Base-by-base conservation (phyloP, 1,139 yeast genomes). In the Debaryomyces udenii region DNA sequence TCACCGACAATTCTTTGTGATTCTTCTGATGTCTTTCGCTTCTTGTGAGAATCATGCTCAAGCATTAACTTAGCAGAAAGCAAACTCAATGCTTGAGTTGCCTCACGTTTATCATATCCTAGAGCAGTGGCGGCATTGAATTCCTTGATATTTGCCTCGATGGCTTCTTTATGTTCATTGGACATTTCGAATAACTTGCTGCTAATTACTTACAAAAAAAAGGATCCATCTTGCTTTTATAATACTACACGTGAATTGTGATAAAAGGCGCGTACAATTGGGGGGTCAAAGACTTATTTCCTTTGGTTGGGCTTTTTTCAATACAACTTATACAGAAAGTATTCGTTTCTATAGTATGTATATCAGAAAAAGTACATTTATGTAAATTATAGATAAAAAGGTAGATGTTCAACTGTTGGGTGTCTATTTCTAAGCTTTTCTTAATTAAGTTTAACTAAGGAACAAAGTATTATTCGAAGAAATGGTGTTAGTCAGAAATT, bases 31-130 rank as follows among this genome's bases (percentile, higher is more conserved):
- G 53, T 30, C 34, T 47, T 50, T 16, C 59, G 36, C 17, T 27
- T 39, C 2, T 41, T 39, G 2, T 31, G 40, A 13, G 46, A 44
- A 38, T 62, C 58, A 34, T 52, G 56, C 31, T 56, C 58, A 11
- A 64, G 45, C 17, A 65, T 27, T 13, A 50, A 41, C 38, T 56
- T 55, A 3, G 61, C 49, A 35, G 61, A 57, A 15, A 62, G 42
- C 2, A 45, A 31, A 5, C 61, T 43, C 30, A 60, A 41, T 1
- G 46, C 35, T 30, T 49, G 45, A 23, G 53, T 55, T 4, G 57
- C 41, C 20, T 54, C 59, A 15, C 48, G 40, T 14, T 41, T 29
- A 37, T 66, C 71, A 35, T 66, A 66, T n/a, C 35, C 45, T 5
- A 38, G 38, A 9, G 57, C 64, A 22, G 58, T 48, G 4, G 44